Base-by-base conservation (phyloP, 1,284 basidiomycete species). In the Leccinum solheimii region DNA sequence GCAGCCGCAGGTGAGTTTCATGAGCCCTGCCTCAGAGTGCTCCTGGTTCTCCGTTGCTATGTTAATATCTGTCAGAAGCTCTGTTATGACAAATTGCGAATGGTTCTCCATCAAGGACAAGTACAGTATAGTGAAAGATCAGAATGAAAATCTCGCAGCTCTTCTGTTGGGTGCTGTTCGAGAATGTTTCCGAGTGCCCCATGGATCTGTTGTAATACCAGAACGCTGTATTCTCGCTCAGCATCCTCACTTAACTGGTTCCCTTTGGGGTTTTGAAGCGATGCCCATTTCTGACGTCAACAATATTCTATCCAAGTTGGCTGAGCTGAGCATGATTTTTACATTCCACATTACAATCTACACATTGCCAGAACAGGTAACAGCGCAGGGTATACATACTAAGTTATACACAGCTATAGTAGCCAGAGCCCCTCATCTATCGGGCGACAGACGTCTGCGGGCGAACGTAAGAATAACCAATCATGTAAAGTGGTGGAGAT, bases 271-370 rank as follows among this genome's bases (percentile, higher is more conserved):
- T 65, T 19, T 53, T 11, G 23, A 55, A 48, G 30, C 23, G n/a
- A 9, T 14, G 3, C 5, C 50, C 40, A 34, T 11, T 48, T 57
- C 50, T 21, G 32, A 36, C 13, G 34, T 34, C 34, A 34, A 65
- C 30, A 36, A 21, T 40, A 30, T 40, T 58, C 38, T 38, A 19
- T 14, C 13, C 34, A 36, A 36, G 34, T 40, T 19, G 50, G 61
- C n/a, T 21, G 36, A 9, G 4, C 14, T 13, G 51, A 21, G 19
- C 16, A 62, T 36, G 36, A 16, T 13, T 27, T 13, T n/a, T 66
- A 65, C 51, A 70, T 68, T 60, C 21, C 38, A 61, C 51, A n/a
- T 38, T 50, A 58, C 45, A 55, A 36, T 7, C 8, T 32, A 53
- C 30, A 60, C n/a, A 53, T 40, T 21, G 8, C 40, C 23, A 16